These are phyloP conservation scores for Sporothrix pallida DNA, from an alignment of 2,329 filamentous ascomycete species.

Conservation along the genomic window DNA sequence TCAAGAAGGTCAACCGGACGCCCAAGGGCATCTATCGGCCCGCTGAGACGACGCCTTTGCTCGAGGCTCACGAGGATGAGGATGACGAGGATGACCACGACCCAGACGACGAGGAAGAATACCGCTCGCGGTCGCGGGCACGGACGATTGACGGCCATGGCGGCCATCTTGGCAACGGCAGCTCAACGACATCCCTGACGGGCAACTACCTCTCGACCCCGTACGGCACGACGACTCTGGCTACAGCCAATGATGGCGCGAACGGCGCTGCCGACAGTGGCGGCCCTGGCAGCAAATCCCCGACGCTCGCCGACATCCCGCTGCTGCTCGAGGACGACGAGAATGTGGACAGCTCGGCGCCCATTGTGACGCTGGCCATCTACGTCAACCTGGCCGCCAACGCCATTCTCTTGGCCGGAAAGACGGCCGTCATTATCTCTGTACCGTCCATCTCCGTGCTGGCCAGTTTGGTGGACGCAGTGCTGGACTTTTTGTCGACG, in stretches of 20 bases:
- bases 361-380: constrained; percentile 83
- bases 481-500: constrained; percentile 80
- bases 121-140: constrained; percentile 25
- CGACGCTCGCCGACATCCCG: constrained; percentile 61
- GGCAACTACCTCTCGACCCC: not conserved
- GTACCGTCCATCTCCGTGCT: constrained; percentile 83
- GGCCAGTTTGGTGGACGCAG: constrained; percentile 78
- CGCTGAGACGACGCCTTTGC: constrained; percentile 70
- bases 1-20: constrained; percentile 72
- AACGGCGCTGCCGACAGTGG: constrained; percentile 8
- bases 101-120: constrained; percentile 51
- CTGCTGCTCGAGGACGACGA: constrained; percentile 69
- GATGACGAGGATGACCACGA: constrained; percentile 54
- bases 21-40: constrained; percentile 84
- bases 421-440: constrained; percentile 76
- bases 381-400: constrained; percentile 86
- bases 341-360: constrained; percentile 71
- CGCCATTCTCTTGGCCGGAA: constrained; percentile 72
- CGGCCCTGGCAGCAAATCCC: constrained; percentile 44
- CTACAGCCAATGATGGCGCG: not conserved
- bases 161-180: not conserved
- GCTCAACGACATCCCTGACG: not conserved
- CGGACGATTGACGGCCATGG: not conserved
- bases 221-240: not conserved
- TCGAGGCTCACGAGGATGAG: constrained; percentile 52